phyloP scores from a whole-genome alignment of 352 stramenopile genomes.

The Globisporangium paroecandrum region DNA sequence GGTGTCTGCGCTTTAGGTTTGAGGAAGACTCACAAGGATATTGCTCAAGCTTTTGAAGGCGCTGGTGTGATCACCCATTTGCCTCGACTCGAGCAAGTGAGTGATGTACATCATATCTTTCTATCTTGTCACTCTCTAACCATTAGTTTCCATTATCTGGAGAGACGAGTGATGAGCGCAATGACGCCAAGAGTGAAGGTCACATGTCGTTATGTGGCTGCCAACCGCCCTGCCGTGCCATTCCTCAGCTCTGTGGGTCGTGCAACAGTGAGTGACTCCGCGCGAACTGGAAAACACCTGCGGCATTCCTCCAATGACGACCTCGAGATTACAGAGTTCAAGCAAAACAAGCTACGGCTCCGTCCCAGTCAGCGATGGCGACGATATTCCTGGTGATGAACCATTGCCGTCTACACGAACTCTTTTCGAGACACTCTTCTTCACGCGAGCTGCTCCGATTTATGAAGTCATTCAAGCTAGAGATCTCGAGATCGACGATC shows the following conservation, averaged over 20 bases:
- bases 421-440: slow-evolving; percentile 11
- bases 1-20: not conserved
- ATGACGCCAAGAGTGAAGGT: not conserved
- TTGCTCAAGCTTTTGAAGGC: not conserved
- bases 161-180: not conserved
- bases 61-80: not conserved
- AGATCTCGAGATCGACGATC: slow-evolving; percentile 5
- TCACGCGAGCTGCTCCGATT: slow-evolving; percentile 4
- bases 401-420: not conserved
- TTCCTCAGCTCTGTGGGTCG: not conserved
- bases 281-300: not conserved
- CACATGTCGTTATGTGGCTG: not conserved
- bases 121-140: not conserved
- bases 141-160: not conserved
- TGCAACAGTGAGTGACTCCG: not conserved
- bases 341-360: not conserved
- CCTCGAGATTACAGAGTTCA: not conserved
- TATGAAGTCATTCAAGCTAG: slow-evolving; percentile 6
- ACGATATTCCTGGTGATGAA: not conserved
- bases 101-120: not conserved
- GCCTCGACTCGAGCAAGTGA: not conserved
- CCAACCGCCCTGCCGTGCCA: not conserved
- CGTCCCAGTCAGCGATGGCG: not conserved
- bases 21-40: not conserved
- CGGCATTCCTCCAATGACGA: not conserved